These are phyloP conservation scores for Metschnikowia sp. DNA, from an alignment of 805 yeast genomes.

Conservation along the genomic window DNA sequence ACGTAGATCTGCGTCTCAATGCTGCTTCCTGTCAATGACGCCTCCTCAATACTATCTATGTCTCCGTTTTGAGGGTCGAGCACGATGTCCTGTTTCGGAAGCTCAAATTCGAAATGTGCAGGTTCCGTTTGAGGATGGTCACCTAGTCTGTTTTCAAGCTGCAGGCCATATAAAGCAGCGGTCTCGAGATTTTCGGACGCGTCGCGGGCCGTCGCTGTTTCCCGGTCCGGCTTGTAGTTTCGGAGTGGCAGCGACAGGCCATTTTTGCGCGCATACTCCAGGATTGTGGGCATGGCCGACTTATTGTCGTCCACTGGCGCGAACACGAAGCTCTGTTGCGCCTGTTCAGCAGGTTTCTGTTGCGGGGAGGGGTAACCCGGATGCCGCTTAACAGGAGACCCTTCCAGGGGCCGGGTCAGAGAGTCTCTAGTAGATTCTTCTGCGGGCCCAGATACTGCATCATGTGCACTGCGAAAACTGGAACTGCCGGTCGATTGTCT, in stretches of 20 bases:
- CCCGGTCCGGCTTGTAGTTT: conserved; percentile 15
- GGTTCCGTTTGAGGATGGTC: conserved; percentile 1
- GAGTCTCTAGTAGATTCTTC: background rate
- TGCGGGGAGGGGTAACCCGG: background rate
- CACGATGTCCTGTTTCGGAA: conserved; percentile 7
- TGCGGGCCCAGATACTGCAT: background rate
- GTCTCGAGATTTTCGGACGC: conserved; percentile 25
- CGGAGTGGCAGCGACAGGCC: conserved; percentile 25
- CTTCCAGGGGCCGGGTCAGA: background rate
- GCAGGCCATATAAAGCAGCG: conserved; percentile 25
- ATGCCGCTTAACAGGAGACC: background rate
- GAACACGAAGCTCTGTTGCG: conserved; percentile 19
- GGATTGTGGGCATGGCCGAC: conserved; percentile 14
- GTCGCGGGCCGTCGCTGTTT: conserved; percentile 12
- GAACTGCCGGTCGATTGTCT: conserved; percentile 2
- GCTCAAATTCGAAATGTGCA: conserved; percentile 8
- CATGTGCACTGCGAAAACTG: background rate
- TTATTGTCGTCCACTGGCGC: conserved; percentile 6
- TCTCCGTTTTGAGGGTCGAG: background rate
- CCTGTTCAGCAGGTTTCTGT: conserved; percentile 1
- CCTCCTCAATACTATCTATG: conserved; percentile 7
- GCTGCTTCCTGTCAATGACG: conserved; percentile 6
- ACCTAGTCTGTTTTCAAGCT: conserved; percentile 21
- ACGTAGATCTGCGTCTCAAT: background rate
- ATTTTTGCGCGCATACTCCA: conserved; percentile 23